phyloP scores from a whole-genome alignment of 2,329 filamentous ascomycete genomes.

The Clarireedia monteithiana region DNA sequence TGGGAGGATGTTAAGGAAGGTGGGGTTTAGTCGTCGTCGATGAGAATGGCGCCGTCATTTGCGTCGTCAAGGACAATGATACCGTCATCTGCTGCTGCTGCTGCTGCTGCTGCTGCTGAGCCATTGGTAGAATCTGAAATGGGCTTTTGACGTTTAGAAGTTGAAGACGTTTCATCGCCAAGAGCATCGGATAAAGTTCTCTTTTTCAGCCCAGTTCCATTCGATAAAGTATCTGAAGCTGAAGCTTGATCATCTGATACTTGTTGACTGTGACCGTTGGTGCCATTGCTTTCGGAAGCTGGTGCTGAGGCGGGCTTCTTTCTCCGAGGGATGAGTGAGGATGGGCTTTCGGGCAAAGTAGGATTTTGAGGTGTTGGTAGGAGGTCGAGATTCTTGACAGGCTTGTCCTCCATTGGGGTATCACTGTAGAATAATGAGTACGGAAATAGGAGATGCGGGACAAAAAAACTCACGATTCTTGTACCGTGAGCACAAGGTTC shows the following conservation, averaged over 20 bases:
- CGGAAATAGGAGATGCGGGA: not conserved
- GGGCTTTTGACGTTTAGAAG: conserved; percentile 26
- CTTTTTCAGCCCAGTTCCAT: conserved; percentile 22
- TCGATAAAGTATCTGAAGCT: not conserved
- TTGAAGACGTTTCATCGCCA: conserved; percentile 12
- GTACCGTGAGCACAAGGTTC: conserved; percentile 68
- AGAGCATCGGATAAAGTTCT: conserved; percentile 21
- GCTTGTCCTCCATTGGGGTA: conserved; percentile 38
- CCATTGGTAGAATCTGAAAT: conserved; percentile 32
- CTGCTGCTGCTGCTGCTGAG: conserved; percentile 10
- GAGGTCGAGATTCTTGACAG: conserved; percentile 38
- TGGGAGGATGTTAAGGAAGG: not conserved
- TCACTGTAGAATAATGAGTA: not conserved
- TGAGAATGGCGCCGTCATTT: conserved; percentile 56
- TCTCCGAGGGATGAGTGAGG: conserved; percentile 23
- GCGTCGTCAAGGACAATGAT: conserved; percentile 29
- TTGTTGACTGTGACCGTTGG: conserved; percentile 12
- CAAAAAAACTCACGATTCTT: conserved; percentile 45
- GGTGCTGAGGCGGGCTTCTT: conserved; percentile 15
- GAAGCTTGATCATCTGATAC: not conserved
- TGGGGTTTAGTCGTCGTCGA: conserved; percentile 46
- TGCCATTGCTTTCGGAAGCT: not conserved
- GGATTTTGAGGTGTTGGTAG: conserved; percentile 18
- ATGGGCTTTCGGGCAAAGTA: conserved; percentile 7
- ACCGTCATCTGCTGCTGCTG: conserved; percentile 22